Evolutionary conservation across 169 alveolate genomes (phyloP).

Genomic region (Plasmodium gallinaceum): DNA sequence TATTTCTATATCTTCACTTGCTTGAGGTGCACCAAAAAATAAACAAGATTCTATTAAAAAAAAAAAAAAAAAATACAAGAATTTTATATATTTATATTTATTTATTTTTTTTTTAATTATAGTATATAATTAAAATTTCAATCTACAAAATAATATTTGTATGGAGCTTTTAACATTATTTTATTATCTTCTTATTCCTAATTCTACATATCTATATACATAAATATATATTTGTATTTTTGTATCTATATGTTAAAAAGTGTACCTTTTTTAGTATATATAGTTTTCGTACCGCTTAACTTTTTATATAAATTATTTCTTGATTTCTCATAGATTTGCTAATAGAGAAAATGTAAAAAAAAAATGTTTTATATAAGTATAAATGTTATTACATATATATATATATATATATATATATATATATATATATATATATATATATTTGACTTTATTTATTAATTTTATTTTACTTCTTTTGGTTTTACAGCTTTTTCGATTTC

Average conservation of each 20-base stretch:
- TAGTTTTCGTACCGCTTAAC: constrained; percentile 48
- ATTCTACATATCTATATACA: neutral
- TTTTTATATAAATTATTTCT: constrained; percentile 64
- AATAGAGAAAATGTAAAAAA: constrained; percentile 4
- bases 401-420: no score
- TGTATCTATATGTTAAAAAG: neutral
- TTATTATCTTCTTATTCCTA: no score
- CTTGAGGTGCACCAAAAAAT: constrained; percentile 69
- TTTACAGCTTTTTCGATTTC: constrained; percentile 50
- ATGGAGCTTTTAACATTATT: no score
- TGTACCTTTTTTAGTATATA: constrained; percentile 65
- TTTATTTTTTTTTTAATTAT: no score
- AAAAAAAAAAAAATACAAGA: neutral
- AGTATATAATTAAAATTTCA: no score
- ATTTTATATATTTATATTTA: no score
- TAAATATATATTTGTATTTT: neutral
- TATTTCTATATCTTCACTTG: constrained; percentile 33
- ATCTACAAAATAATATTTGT: no score
- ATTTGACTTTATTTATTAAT: neutral
- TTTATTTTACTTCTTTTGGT: constrained; percentile 49
- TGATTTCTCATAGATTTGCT: constrained; percentile 64
- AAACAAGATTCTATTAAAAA: constrained; percentile 51
- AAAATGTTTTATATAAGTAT: neutral
- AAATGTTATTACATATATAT: neutral
- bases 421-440: no score